Evolutionary conservation across 371 early-diverging fungal species (phyloP).

Genomic region (Dinochytrium kinnereticum): DNA sequence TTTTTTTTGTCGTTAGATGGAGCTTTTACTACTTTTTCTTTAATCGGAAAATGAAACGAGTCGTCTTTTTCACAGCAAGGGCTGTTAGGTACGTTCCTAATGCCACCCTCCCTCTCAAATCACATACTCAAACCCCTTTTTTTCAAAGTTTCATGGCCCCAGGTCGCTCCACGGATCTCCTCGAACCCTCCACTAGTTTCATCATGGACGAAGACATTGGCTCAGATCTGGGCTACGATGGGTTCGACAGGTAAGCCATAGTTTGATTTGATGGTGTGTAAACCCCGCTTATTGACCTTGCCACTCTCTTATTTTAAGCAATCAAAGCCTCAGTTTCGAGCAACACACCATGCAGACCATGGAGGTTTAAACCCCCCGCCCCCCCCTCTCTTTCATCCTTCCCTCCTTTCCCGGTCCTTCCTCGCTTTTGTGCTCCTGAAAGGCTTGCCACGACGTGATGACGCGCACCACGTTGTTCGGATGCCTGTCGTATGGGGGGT

Average conservation of each 20-base stretch:
- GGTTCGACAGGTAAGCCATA: conserved; percentile 23
- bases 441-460: no score
- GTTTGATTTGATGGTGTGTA: background rate
- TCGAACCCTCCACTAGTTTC: background rate
- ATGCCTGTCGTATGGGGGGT: no score
- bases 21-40: conserved; percentile 94
- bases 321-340: conserved; percentile 43
- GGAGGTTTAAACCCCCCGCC: conserved; percentile 27
- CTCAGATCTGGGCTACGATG: conserved; percentile 38
- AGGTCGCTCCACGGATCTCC: background rate
- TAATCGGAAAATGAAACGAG: conserved; percentile 85
- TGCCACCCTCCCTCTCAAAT: background rate
- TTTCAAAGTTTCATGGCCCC: conserved; percentile 28
- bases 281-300: background rate
- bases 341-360: conserved; percentile 52
- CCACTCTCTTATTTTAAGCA: background rate
- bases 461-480: no score
- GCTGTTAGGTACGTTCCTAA: conserved; percentile 72
- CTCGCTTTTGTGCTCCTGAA: no score
- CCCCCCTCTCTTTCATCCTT: background rate
- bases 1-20: conserved; percentile 63
- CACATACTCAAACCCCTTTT: background rate
- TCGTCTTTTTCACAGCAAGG: conserved; percentile 86
- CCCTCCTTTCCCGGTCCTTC: no score
- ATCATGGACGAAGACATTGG: conserved; percentile 1